These are phyloP conservation scores for Suillus sp. DNA, from an alignment of 768 basidiomycete species.

Conservation along the genomic window DNA sequence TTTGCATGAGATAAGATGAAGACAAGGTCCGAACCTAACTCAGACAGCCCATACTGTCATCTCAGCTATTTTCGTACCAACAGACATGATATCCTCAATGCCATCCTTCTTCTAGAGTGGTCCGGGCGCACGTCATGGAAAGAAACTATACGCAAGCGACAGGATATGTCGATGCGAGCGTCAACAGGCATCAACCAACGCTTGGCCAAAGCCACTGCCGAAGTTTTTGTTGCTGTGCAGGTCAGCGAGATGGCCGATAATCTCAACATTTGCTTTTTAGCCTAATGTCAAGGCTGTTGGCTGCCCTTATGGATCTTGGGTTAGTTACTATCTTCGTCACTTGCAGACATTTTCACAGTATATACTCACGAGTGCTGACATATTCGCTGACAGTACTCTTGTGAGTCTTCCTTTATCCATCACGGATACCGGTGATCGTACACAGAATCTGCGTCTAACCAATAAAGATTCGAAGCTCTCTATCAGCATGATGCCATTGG, in stretches of 20 bases:
- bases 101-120: constrained; percentile 58
- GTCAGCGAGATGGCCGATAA: constrained; percentile 51
- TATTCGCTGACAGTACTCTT: constrained; percentile 28
- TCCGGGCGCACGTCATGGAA: constrained; percentile 54
- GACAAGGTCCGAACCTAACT: too few relatives aligned
- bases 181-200: constrained; percentile 56
- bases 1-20: too few relatives aligned
- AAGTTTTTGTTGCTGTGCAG: constrained; percentile 64
- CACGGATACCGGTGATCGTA: constrained; percentile 40
- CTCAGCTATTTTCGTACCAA: too few relatives aligned
- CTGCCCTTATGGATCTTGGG: constrained; percentile 29
- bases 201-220: constrained; percentile 62
- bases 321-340: constrained; percentile 16
- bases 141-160: constrained; percentile 31
- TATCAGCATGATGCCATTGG: constrained; percentile 62
- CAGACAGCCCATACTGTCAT: too few relatives aligned
- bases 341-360: constrained; percentile 43
- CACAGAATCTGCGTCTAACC: constrained; percentile 48
- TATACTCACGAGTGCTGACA: constrained; percentile 53
- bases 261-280: constrained; percentile 23
- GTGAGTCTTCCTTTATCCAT: constrained; percentile 21
- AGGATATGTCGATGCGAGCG: constrained; percentile 47
- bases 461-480: constrained; percentile 50
- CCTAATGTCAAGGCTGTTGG: constrained; percentile 21
- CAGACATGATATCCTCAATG: constrained; percentile 33